Evolutionary conservation across 2,329 filamentous ascomycete species (phyloP).

Genomic region (Fusarium pseudocircinatum): DNA sequence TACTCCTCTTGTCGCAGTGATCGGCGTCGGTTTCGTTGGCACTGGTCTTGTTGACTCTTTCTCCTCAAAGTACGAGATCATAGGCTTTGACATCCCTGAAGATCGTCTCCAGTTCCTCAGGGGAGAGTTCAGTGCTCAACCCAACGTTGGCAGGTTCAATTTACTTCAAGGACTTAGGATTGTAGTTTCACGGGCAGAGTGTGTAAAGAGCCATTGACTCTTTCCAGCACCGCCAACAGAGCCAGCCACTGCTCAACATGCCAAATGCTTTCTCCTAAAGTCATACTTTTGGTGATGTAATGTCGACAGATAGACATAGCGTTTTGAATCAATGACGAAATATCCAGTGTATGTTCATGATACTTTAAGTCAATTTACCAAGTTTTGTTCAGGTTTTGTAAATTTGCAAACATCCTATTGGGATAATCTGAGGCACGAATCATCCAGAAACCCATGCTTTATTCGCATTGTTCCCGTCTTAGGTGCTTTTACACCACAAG

Average conservation of each 20-base stretch:
- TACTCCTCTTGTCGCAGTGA: conserved; percentile 55
- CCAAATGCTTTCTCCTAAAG: background rate
- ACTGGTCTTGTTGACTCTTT: conserved; percentile 58
- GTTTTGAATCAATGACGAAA: background rate
- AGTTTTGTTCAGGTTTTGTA: background rate
- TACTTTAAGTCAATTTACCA: background rate
- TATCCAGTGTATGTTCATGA: background rate
- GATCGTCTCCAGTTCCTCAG: conserved; percentile 49
- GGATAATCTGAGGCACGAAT: background rate
- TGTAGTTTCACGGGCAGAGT: background rate
- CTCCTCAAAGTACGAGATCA: conserved; percentile 49
- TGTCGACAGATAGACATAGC: background rate
- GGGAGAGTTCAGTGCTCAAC: conserved; percentile 34
- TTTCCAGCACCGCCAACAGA: too few species aligned
- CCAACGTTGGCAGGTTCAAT: background rate
- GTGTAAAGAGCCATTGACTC: too few species aligned
- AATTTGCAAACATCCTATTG: background rate
- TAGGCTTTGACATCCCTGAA: conserved; percentile 58
- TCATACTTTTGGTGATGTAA: rapidly evolving
- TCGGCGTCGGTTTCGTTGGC: conserved; percentile 63
- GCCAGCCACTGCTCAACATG: background rate
- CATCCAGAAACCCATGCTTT: background rate
- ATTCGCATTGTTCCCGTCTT: rapidly evolving
- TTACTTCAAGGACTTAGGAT: background rate
- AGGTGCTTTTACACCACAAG: background rate